phyloP scores from a whole-genome alignment of 352 stramenopile species.

The Phytophthora sp. region DNA sequence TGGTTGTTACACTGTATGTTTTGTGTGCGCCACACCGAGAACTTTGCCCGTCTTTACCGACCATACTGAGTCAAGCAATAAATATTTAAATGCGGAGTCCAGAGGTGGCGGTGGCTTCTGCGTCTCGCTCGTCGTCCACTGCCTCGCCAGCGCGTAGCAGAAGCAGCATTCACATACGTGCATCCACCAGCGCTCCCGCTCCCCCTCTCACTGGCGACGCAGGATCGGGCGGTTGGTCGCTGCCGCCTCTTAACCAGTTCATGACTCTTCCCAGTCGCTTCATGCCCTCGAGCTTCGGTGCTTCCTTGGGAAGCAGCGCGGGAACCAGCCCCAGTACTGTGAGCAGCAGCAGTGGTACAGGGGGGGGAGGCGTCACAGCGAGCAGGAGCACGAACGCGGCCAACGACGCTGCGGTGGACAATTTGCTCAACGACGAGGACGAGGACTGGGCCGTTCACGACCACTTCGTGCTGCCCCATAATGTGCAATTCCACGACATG shows the following conservation, averaged over 20 bases:
- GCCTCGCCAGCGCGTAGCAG: constrained; percentile 3
- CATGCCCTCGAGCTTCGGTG: constrained; percentile 21
- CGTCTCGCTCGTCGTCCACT: constrained; percentile 9
- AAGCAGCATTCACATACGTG: neutral
- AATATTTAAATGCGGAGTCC: constrained; percentile 30
- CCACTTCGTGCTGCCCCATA: constrained; percentile 17
- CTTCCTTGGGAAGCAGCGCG: constrained; percentile 5
- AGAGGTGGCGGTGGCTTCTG: constrained; percentile 5
- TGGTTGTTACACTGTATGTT: neutral
- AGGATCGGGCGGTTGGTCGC: constrained; percentile 17
- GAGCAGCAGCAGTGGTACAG: neutral
- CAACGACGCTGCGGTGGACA: constrained; percentile 12
- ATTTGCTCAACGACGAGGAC: constrained; percentile 35
- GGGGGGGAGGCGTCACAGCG: too few species aligned
- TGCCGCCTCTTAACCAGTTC: constrained; percentile 44
- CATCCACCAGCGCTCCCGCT: neutral
- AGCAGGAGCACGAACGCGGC: constrained; percentile 3
- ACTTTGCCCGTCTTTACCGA: too few species aligned
- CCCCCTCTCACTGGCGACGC: neutral
- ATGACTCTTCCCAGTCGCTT: constrained; percentile 39
- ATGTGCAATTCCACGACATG: constrained; percentile 19
- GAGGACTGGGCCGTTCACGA: constrained; percentile 12
- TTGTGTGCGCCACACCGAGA: neutral
- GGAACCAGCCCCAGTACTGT: neutral
- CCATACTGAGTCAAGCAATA: too few species aligned